Evolutionary conservation across 2,329 filamentous ascomycete genomes (phyloP).

Genomic region (Penicillium capsulatum): DNA sequence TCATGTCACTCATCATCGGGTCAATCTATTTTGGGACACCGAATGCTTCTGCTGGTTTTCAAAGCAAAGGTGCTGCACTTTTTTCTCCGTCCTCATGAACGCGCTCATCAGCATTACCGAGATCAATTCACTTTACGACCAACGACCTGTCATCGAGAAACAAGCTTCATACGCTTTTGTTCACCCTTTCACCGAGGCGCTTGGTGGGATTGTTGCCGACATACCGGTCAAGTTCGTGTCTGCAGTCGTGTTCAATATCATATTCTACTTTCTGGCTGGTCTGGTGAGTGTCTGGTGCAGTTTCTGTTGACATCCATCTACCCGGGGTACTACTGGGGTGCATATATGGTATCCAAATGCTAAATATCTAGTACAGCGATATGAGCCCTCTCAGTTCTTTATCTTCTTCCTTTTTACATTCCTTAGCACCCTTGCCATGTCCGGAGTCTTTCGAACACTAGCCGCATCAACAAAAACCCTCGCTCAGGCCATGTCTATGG

Average conservation of each 20-base stretch:
- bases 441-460: conserved; percentile 57
- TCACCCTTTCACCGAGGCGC: conserved; percentile 81
- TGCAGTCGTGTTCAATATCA: conserved; percentile 70
- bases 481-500: conserved; percentile 59
- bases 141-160: conserved; percentile 90
- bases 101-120: conserved; percentile 62
- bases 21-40: conserved; percentile 55
- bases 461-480: conserved; percentile 58
- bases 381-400: conserved; percentile 52
- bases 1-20: conserved; percentile 72
- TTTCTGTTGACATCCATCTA: too few relatives aligned
- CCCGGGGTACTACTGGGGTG: too few relatives aligned
- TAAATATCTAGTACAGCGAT: conserved; percentile 26
- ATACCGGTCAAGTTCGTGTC: conserved; percentile 78
- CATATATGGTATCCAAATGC: too few relatives aligned
- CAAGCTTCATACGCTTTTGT: conserved; percentile 84
- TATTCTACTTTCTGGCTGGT: conserved; percentile 83
- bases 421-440: conserved; percentile 55
- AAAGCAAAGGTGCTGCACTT: conserved; percentile 73
- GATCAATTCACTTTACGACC: conserved; percentile 81
- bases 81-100: conserved; percentile 73
- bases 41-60: conserved; percentile 66
- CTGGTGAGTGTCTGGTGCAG: conserved; percentile 40
- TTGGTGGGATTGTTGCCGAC: conserved; percentile 80
- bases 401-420: conserved; percentile 61